Base-by-base conservation (phyloP, 192 early-diverging fungal species). In the Cladochytrium replicatum region DNA sequence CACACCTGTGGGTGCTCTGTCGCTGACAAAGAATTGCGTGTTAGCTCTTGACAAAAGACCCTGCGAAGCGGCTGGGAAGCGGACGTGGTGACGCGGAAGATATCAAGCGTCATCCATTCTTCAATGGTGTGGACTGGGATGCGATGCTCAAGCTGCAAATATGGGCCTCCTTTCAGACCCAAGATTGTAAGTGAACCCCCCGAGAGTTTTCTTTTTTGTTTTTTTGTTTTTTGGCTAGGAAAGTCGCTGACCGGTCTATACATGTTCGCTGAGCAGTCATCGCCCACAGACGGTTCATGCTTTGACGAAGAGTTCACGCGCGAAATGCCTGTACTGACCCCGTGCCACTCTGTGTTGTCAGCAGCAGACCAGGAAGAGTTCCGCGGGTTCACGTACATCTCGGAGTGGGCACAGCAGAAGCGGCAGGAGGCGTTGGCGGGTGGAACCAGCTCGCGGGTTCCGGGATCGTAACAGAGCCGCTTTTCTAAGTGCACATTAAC, bases 231-330 rank as follows among this genome's bases (percentile, higher is more conserved):
- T 1, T 37, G 13, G 31, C 37, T 4, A 23, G 37, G 17, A 28
- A 60, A 40, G 48, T 8, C 32, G 13, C 9, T 46, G n/a, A 8
- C 43, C 43, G 43, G 46, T 9, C 8, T 15, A n/a, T 41, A 29
- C 24, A 22, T 29, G 15, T 67, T 58, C 6, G 48, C 46, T 11
- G 43, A 61, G 19, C 57, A 78, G 75, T 68, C 53, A 1, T 68
- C 74, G 22, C 73, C 83, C 43, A 80, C 85, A 11, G 95, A 99
- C 57, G 84, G 85, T 8, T 95, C 91, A 29, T 97, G 97, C 81
- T 99, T 99, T 84, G 95, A 99, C 57, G 80, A 83, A 17, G 93
- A 99, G 71, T 99, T 99, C 54, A 99, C 95, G n/a, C 72, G 75
- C 30, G 93, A 97, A 72, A 67, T 74, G 43, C 93, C 95, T 1